These are phyloP conservation scores for Myxozyma kluyveri DNA, from an alignment of 805 yeast species.

Conservation along the genomic window DNA sequence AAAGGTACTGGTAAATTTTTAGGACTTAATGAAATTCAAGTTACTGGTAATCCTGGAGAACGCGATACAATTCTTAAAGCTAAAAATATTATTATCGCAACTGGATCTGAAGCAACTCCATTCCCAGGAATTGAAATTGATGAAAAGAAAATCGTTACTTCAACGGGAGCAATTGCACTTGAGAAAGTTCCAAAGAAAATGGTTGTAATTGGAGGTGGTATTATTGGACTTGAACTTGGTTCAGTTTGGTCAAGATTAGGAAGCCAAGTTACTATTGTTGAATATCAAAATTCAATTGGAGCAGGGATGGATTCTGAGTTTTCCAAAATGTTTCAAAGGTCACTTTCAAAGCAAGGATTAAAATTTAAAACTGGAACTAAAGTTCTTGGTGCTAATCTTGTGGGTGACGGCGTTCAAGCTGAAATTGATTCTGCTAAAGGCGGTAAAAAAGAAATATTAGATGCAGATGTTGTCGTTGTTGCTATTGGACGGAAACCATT, in stretches of 20 bases:
- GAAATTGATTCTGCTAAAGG: slow-evolving; percentile 86
- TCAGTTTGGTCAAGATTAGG: slow-evolving; percentile 96
- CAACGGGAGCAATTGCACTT: slow-evolving; percentile 86
- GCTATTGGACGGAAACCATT: slow-evolving; percentile 99
- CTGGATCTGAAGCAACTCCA: slow-evolving; percentile 97
- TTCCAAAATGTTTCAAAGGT: slow-evolving; percentile 83
- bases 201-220: slow-evolving; percentile 98
- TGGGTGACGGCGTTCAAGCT: slow-evolving; percentile 82
- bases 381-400: slow-evolving; percentile 80
- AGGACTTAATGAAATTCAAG: slow-evolving; percentile 72
- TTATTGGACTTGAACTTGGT: slow-evolving; percentile 99
- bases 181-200: slow-evolving; percentile 88
- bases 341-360: slow-evolving; percentile 90
- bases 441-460: slow-evolving; percentile 73
- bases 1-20: slow-evolving; percentile 90
- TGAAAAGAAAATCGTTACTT: slow-evolving; percentile 93
- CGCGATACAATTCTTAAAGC: slow-evolving; percentile 73
- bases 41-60: slow-evolving; percentile 82
- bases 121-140: slow-evolving; percentile 97
- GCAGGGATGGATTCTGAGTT: slow-evolving; percentile 98
- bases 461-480: slow-evolving; percentile 89
- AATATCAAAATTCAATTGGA: slow-evolving; percentile 87
- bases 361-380: slow-evolving; percentile 90
- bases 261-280: slow-evolving; percentile 89
- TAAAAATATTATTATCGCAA: slow-evolving; percentile 88